Conservation (phyloP, 495 filamentous ascomycete species). For the Penicillium taxi region DNA sequence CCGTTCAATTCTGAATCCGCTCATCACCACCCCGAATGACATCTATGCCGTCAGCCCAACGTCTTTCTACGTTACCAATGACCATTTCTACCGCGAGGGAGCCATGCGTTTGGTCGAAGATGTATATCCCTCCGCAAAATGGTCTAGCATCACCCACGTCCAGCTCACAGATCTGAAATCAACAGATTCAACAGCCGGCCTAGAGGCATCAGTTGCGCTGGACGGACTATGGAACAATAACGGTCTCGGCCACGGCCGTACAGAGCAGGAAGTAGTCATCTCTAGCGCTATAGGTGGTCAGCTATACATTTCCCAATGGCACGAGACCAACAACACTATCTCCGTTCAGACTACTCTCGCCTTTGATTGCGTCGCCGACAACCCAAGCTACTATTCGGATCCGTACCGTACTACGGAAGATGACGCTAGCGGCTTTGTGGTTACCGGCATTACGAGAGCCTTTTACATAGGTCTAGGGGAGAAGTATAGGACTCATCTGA, state of each 20-base stretch:
- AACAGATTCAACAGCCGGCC: conserved; percentile 17
- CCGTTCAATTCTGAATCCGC: conserved; percentile 34
- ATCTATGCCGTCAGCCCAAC: conserved; percentile 40
- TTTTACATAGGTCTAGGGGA: conserved; percentile 25
- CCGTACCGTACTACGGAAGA: conserved; percentile 25
- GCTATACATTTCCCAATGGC: conserved; percentile 20
- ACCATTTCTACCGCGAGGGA: conserved; percentile 47
- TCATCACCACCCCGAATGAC: conserved; percentile 55
- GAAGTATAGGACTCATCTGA: conserved; percentile 30
- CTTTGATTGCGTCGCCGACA: conserved; percentile 45
- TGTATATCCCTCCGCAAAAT: conserved; percentile 27
- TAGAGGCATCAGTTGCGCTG: conserved; percentile 39
- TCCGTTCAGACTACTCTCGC: conserved; percentile 33
- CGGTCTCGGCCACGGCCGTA: conserved; percentile 47
- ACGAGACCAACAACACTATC: conserved; percentile 25
- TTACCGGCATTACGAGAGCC: conserved; percentile 41
- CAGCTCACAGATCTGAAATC: conserved; percentile 14
- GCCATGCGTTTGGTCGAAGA: conserved; percentile 38
- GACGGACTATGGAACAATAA: conserved; percentile 44
- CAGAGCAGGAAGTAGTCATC: conserved; percentile 42
- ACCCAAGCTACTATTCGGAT: conserved; percentile 48
- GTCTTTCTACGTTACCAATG: conserved; percentile 54
- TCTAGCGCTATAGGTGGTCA: conserved; percentile 30
- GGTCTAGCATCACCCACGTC: conserved; percentile 32
- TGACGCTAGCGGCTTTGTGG: conserved; percentile 50